Conservation (phyloP, 495 filamentous ascomycete species). For the Poronia punctata region DNA sequence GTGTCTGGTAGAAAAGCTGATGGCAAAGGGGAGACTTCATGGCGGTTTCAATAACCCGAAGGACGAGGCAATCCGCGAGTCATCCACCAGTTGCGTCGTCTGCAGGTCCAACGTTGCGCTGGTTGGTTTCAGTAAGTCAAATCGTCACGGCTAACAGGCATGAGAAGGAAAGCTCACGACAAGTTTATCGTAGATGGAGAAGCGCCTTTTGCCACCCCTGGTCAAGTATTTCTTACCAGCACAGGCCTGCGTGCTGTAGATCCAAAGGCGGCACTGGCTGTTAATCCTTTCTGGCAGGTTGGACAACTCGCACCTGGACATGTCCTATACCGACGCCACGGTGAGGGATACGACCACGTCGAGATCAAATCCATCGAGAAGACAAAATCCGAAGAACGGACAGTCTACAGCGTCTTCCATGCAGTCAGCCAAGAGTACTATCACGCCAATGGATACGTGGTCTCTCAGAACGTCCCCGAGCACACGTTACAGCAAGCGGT, state of each 20-base stretch:
- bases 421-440: not conserved
- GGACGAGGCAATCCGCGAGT: not conserved
- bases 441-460: not conserved
- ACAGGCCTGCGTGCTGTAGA: not conserved
- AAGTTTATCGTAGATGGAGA: slow-evolving; percentile 1
- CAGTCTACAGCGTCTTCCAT: not conserved
- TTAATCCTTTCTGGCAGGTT: not conserved
- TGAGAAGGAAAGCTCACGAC: not conserved
- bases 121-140: not conserved
- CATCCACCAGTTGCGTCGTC: not conserved
- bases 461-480: not conserved
- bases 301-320: slow-evolving; percentile 1
- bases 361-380: not conserved
- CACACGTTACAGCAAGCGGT: not conserved
- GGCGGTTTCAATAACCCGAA: not conserved
- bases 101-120: not conserved
- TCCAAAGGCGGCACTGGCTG: not conserved
- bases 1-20: not conserved
- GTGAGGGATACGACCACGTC: not conserved
- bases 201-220: not conserved
- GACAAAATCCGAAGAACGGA: not conserved
- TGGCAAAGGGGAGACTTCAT: not conserved
- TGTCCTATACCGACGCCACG: not conserved
- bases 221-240: not conserved
- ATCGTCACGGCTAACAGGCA: not conserved